phyloP scores from a whole-genome alignment of 805 yeast genomes.

The Cyberlindnera subsufficiens region DNA sequence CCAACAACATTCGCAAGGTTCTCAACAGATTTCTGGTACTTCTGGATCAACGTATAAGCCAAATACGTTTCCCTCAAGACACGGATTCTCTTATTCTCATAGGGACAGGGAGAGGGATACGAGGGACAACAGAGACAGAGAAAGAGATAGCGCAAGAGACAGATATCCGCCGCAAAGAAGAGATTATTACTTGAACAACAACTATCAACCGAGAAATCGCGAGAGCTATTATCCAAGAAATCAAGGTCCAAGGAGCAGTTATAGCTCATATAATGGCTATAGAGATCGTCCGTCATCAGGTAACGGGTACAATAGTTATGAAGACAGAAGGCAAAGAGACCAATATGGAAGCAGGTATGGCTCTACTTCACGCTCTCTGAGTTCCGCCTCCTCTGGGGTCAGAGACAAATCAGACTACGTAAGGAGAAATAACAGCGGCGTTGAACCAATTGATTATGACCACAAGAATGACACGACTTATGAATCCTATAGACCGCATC shows the following conservation, averaged over 20 bases:
- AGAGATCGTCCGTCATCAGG: neutral
- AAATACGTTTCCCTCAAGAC: neutral
- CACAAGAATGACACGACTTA: neutral
- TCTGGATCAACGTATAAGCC: slow-evolving; percentile 10
- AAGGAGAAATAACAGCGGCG: neutral
- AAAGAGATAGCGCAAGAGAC: neutral
- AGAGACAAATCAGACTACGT: neutral
- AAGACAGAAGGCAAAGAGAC: slow-evolving; percentile 12
- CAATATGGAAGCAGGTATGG: neutral
- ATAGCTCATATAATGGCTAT: neutral
- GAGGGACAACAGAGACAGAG: slow-evolving; percentile 3
- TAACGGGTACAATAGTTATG: neutral
- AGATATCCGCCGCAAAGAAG: neutral
- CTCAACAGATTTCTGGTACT: neutral
- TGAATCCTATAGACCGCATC: slow-evolving; percentile 1
- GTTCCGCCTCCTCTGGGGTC: neutral
- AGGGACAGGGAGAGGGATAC: slow-evolving; percentile 3
- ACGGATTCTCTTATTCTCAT: neutral
- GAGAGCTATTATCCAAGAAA: slow-evolving; percentile 1
- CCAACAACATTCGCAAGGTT: slow-evolving; percentile 1
- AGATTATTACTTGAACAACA: neutral
- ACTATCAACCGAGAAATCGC: neutral
- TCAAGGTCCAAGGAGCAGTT: slow-evolving; percentile 1
- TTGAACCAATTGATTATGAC: neutral
- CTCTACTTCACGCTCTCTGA: neutral